Base-by-base conservation (phyloP, 2,329 filamentous ascomycete species). In the Nectriaceae sp. region DNA sequence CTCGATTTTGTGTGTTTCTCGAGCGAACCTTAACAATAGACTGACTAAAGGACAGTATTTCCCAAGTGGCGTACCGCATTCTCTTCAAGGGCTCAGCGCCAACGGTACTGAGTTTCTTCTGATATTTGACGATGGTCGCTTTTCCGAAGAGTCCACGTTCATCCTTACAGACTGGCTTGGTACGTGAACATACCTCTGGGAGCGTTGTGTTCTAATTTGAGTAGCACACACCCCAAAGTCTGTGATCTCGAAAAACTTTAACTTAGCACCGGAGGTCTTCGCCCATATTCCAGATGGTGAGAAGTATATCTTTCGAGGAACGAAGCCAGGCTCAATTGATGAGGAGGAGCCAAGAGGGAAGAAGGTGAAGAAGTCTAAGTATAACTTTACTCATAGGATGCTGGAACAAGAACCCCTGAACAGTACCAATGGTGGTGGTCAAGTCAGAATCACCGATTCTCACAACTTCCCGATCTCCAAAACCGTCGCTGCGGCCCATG, bases 301-400 rank as follows among this genome's bases (percentile, higher is more conserved):
- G 59, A 88, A 89, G 58, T 91, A 90, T 74, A 91, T 91, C 65
- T 91, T 91, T 75, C 79, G 87, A 59, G 88, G 87, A 50, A 80
- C 80, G 0, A 69, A 77, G 2, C 87, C 87, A 0, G 82, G 78
- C 3, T 74, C 83, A 18, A 85, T 90, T 56, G 75, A 83, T 8
- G 75, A 87, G 8, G 87, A 90, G 63, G 76, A 77, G 24, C 85
- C 86, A 2, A 76, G 70, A 0, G 78, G 82, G 26, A 79, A 81
- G 38, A 66, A 78, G 22, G 83, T 87, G 56, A 84, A 87, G 65
- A 78, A 84, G 63, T 88, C 84, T 11, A 84, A 83, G 65, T 75
- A 81, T 52, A 75, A 85, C 48, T 91, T 90, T 65, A 86, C 84
- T 0, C 86, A 90, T 70, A 78, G 80, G 54, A 85, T 90, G 77